Evolutionary conservation across 106 monocot species (phyloP), one percentile per base, ranked within the genome.

Genomic region (Dendrobium catenatum): DNA sequence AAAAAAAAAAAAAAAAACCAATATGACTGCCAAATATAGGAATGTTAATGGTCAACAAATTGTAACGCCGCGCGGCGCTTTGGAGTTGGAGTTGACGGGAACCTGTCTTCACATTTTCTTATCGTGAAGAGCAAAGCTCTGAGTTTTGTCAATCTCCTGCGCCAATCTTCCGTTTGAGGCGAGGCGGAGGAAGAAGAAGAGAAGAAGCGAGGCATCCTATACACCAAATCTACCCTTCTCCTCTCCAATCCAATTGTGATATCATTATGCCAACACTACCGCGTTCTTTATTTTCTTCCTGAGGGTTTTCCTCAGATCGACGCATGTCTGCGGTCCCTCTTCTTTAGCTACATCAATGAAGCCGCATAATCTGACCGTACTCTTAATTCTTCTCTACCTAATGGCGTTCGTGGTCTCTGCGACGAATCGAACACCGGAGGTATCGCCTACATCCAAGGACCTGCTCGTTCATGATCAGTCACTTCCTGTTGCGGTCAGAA

Each of bases 151-250:
- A 3, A 37, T 37, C 46, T 0, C 46, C 8, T 46, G 6, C 46
- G 9, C 31, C 68, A 68, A 26, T 68, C 22, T 27, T 29, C 68
- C 11, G n/a, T 58, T 58, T 58, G 67, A 24, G 11, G 5, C 67
- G 67, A 68, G 67, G 67, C 11, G 17, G 41, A 73, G 47, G 19
- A 47, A 19, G 77, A 26, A 77, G 77, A 77, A 49, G 24, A 76
- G 46, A 17, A 27, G 77, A 48, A 47, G 46, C 41, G 42, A 77
- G 47, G 2, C 19, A 33, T 42, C 16, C 37, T 27, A 11, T 27
- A 31, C 47, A 44, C 26, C 27, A 47, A 41, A 44, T 7, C 16
- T 44, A 29, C 2, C 73, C 17, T 42, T 73, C 76, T 26, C 48
- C 51, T 24, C 48, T 44, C 49, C 44, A 75, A 4, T 44, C 43